Evolutionary conservation across 1,284 basidiomycete species (phyloP).

Genomic region (Austroboletus olivaceoglutinosus): DNA sequence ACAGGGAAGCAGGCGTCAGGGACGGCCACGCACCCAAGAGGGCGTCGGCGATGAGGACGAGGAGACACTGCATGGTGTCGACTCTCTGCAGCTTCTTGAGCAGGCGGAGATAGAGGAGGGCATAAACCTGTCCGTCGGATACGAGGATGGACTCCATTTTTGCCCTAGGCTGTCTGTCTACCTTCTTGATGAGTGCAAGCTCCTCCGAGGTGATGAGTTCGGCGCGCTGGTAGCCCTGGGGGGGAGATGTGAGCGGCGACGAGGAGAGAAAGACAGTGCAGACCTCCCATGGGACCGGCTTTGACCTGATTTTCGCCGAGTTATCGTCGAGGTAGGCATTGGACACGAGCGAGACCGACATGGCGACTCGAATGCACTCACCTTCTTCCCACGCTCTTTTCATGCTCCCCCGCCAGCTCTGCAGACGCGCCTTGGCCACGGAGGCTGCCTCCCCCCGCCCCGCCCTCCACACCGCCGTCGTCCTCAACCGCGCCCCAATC

Average conservation of each 20-base stretch:
- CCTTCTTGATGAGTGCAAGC: constrained; percentile 85
- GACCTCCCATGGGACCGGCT: constrained; percentile 97
- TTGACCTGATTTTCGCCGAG: constrained; percentile 83
- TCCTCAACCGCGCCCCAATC: constrained; percentile 84
- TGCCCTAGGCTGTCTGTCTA: constrained; percentile 75
- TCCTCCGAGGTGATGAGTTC: constrained; percentile 89
- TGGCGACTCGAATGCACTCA: constrained; percentile 34
- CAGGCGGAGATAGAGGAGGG: constrained; percentile 85
- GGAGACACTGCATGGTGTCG: constrained; percentile 92
- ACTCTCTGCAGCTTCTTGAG: constrained; percentile 91
- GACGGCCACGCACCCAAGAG: constrained; percentile 58
- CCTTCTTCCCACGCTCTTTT: constrained; percentile 10
- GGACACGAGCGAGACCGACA: constrained; percentile 84
- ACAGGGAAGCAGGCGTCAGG: not conserved
- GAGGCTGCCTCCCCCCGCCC: constrained; percentile 27
- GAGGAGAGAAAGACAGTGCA: constrained; percentile 3
- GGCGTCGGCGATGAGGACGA: constrained; percentile 91
- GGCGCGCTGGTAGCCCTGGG: constrained; percentile 93
- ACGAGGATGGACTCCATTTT: constrained; percentile 75
- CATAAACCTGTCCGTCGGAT: constrained; percentile 80
- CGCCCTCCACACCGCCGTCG: constrained; percentile 51
- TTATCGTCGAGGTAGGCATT: constrained; percentile 87
- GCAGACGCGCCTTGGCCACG: constrained; percentile 37
- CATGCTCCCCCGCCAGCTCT: constrained; percentile 9
- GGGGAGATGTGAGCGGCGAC: constrained; percentile 12